Conservation (phyloP, 352 stramenopile species). For the Phytophthora citricola region DNA sequence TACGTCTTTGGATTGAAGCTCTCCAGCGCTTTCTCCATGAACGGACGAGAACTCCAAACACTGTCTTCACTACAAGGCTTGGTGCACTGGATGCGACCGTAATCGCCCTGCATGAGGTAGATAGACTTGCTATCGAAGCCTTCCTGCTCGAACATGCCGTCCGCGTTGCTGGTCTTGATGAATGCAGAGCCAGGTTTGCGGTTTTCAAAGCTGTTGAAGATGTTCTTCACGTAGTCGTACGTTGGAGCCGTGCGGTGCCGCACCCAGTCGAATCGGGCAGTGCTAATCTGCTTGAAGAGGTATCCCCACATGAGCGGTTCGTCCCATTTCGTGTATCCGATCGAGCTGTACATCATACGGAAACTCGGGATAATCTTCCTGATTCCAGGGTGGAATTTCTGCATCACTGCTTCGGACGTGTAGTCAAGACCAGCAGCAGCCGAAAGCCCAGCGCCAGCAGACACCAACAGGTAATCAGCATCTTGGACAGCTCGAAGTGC, state of each 20-base stretch:
- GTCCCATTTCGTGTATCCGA: constrained; percentile 59
- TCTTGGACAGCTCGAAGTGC: constrained; percentile 48
- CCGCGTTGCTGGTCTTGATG: constrained; percentile 74
- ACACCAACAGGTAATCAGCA: constrained; percentile 70
- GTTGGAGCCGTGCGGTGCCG: constrained; percentile 56
- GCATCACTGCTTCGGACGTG: constrained; percentile 66
- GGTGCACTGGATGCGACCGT: constrained; percentile 65
- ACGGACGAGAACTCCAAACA: constrained; percentile 58
- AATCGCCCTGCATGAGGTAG: constrained; percentile 73
- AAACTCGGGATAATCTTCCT: constrained; percentile 55
- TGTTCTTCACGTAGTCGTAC: constrained; percentile 58
- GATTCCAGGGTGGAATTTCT: constrained; percentile 62
- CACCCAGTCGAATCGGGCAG: constrained; percentile 59
- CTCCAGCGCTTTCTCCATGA: constrained; percentile 58
- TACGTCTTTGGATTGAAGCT: constrained; percentile 65
- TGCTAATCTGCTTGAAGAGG: constrained; percentile 69
- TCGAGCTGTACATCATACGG: constrained; percentile 63
- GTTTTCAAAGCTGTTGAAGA: constrained; percentile 48
- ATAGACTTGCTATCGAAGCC: constrained; percentile 59
- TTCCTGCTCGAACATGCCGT: constrained; percentile 79
- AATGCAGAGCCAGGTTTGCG: constrained; percentile 49
- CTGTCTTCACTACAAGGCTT: constrained; percentile 49
- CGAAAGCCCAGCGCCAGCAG: constrained; percentile 67
- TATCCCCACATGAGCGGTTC: constrained; percentile 63
- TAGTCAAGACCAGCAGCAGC: constrained; percentile 79